These are phyloP conservation scores for Penicillium brevicompactum DNA, from an alignment of 2,329 filamentous ascomycete genomes.

Conservation along the genomic window DNA sequence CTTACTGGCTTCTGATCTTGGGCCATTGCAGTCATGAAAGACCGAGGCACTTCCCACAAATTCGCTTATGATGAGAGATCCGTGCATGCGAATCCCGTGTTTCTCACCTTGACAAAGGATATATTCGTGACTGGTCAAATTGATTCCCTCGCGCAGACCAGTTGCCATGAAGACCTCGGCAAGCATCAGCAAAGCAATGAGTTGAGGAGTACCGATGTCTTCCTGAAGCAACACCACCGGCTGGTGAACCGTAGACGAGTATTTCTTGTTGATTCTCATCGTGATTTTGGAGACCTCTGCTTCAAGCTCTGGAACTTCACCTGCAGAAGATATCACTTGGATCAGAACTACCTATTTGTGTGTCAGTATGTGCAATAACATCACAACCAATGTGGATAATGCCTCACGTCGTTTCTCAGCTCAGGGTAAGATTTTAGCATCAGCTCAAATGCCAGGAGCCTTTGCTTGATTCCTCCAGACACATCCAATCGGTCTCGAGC, in stretches of 20 bases:
- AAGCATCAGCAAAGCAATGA: slow-evolving; percentile 83
- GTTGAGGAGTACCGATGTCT: slow-evolving; percentile 89
- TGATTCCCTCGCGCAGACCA: slow-evolving; percentile 94
- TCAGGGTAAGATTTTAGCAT: slow-evolving; percentile 90
- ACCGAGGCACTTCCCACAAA: slow-evolving; percentile 90
- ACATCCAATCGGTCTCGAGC: slow-evolving; percentile 91
- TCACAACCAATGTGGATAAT: not conserved
- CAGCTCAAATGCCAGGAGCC: slow-evolving; percentile 84
- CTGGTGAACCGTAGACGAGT: slow-evolving; percentile 86
- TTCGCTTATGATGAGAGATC: slow-evolving; percentile 86
- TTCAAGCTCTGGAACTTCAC: slow-evolving; percentile 81
- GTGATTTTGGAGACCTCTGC: slow-evolving; percentile 89
- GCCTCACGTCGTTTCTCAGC: slow-evolving; percentile 70
- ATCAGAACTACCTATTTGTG: slow-evolving; percentile 72
- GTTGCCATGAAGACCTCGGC: slow-evolving; percentile 92
- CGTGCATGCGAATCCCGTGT: slow-evolving; percentile 71
- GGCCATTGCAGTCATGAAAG: slow-evolving; percentile 75
- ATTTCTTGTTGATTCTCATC: slow-evolving; percentile 84
- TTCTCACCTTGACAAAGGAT: slow-evolving; percentile 87
- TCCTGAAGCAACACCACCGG: slow-evolving; percentile 90
- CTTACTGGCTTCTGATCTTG: slow-evolving; percentile 76
- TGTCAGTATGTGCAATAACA: slow-evolving; percentile 1
- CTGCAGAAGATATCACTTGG: slow-evolving; percentile 86
- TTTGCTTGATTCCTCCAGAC: slow-evolving; percentile 87
- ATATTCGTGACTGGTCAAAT: slow-evolving; percentile 90